Evolutionary conservation across 768 basidiomycete genomes (phyloP), one percentile per base, ranked within the genome.

Genomic region (Fistulinella prunicolor): DNA sequence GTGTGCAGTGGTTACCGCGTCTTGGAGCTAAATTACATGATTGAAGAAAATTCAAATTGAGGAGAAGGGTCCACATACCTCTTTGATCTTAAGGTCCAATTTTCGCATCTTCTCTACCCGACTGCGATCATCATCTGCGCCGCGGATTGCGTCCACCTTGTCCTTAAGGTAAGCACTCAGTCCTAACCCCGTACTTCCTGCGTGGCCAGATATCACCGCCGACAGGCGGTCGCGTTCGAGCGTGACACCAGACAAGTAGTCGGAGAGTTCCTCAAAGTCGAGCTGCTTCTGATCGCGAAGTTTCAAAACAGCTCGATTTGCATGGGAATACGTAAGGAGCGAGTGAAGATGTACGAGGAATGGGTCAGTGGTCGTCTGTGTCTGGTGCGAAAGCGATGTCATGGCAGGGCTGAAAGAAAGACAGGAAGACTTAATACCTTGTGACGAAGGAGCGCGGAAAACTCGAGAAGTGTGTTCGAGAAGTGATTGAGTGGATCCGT

Each of bases 251-350:
- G 89, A 89, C 12, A 99, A 77, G 67, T 98, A 98, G 44, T 93
- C 89, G 2, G 93, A 92, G 9, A 98, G 79, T 65, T 98, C 95
- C 69, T 99, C 96, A 54, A 97, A 95, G 63, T 99, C 96, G 46
- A 98, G 81, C 66, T 99, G 96, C 67, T 98, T 99, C 70, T 98
- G 96, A 65, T 98, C 96, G 38, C 96, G 84, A 24, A 96, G 78
- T 68, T 91, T 95, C 55, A 99, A 79, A 19, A 98, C 92, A n/a
- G 87, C 83, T 43, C 91, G 85, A 57, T 97, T 95, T 24, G 90
- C 85, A 62, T 92, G 85, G 2, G 93, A 91, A 68, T 97, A 97
- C n/a, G 84, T 79, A n/a, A 94, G 74, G 6, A 98, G 76, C 2
- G 94, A 92, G 61, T 96, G 93, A 1, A 97, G 74, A 61, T 95